phyloP scores from a whole-genome alignment of 768 basidiomycete species.

The Pleurotus djamor region DNA sequence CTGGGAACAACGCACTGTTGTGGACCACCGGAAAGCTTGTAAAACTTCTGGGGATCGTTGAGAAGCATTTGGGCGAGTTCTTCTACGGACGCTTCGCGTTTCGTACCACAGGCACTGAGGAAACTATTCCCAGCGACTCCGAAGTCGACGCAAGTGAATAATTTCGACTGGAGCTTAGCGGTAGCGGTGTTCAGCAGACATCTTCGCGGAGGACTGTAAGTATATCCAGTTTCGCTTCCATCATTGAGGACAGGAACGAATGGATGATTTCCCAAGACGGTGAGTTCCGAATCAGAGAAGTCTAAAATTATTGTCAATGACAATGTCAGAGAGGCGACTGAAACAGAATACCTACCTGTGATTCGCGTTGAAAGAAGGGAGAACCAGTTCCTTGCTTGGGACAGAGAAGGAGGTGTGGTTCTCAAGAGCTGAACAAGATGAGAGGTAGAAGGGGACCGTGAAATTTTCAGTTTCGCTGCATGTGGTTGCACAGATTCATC shows the following conservation, averaged over 20 bases:
- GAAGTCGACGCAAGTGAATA: constrained; percentile 91
- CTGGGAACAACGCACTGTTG: constrained; percentile 47
- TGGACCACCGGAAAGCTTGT: constrained; percentile 64
- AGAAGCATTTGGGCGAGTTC: constrained; percentile 67
- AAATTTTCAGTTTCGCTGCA: constrained; percentile 65
- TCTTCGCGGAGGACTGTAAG: constrained; percentile 39
- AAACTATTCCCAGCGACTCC: constrained; percentile 81
- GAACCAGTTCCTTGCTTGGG: constrained; percentile 65
- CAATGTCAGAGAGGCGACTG: no score
- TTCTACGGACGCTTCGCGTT: constrained; percentile 81
- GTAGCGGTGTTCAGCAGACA: constrained; percentile 55
- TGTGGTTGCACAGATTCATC: constrained; percentile 51
- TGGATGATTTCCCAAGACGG: constrained; percentile 48
- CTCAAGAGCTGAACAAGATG: constrained; percentile 58
- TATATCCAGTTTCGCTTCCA: constrained; percentile 21
- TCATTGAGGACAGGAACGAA: constrained; percentile 70
- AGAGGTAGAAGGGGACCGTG: constrained; percentile 63
- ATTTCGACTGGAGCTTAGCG: constrained; percentile 73
- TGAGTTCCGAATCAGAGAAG: constrained; percentile 56
- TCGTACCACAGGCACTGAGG: constrained; percentile 84
- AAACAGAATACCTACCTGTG: constrained; percentile 39
- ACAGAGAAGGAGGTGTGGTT: constrained; percentile 54
- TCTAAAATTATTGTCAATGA: constrained; percentile 22
- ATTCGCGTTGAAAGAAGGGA: constrained; percentile 62
- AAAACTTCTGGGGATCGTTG: constrained; percentile 68